phyloP scores from a whole-genome alignment of 768 basidiomycete genomes.

The Naganishia randhawae region DNA sequence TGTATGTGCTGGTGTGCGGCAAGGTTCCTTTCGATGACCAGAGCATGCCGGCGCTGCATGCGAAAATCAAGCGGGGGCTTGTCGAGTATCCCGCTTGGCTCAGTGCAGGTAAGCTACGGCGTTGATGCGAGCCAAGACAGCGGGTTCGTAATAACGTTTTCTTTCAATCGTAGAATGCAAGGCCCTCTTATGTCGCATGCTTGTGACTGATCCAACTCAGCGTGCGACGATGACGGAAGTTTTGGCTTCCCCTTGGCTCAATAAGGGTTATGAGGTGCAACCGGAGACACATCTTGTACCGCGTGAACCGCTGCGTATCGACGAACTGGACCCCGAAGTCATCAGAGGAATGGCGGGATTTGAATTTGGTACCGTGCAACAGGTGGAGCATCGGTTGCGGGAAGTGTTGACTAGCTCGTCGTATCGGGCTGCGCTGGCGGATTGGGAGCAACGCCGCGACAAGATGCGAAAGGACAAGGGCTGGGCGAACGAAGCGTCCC shows the following conservation, averaged over 20 bases:
- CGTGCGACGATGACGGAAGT: conserved; percentile 83
- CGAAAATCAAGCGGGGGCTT: conserved; percentile 94
- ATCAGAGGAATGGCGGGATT: conserved; percentile 91
- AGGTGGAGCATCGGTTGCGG: conserved; percentile 71
- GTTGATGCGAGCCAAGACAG: not conserved
- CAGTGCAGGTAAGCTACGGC: conserved; percentile 67
- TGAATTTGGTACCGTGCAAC: conserved; percentile 85
- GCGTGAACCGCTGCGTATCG: conserved; percentile 80
- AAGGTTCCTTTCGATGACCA: conserved; percentile 99
- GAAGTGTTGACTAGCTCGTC: conserved; percentile 71
- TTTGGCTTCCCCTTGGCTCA: conserved; percentile 85
- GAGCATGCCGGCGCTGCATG: conserved; percentile 97
- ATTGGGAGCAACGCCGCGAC: conserved; percentile 64
- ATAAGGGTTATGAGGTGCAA: conserved; percentile 73
- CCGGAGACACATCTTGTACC: conserved; percentile 80
- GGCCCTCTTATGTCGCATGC: conserved; percentile 84
- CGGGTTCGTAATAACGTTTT: not conserved
- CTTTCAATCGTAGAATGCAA: conserved; percentile 74
- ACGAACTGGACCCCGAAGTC: conserved; percentile 82
- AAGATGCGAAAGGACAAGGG: conserved; percentile 30
- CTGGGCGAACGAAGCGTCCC: conserved; percentile 25
- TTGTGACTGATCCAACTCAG: conserved; percentile 83
- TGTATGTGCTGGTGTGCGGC: conserved; percentile 95
- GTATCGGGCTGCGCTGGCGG: conserved; percentile 67
- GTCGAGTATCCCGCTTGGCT: conserved; percentile 98